Evolutionary conservation across 306 rosid genomes (phyloP), one percentile per base, ranked within the genome.

Genomic region (Castanopsis chinensis): DNA sequence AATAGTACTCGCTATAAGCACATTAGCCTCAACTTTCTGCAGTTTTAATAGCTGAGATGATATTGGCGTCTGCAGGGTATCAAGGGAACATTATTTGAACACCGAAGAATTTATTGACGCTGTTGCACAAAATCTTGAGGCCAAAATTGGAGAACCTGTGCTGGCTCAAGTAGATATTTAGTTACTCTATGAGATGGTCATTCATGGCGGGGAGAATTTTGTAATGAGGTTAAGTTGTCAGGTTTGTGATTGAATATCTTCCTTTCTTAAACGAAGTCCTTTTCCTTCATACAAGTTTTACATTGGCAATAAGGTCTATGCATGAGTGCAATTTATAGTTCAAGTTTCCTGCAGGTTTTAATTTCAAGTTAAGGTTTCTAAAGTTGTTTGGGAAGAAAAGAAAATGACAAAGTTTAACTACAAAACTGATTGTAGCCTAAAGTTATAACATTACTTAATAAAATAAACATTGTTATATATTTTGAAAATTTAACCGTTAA

Each of bases 81-180:
- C 96, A 18, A 89, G 96, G 87, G 93, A 93, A 72, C 82, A 75
- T 57, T 93, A 93, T 89, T 82, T 96, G 81, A 93, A 83, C 88
- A 93, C 99, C 0, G 93, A 90, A 86, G 98, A 93, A 75, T 96
- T 96, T 78, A 85, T 96, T 20, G 96, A 90, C 75, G 85, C 93
- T 17, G 97, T 96, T 35, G 96, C 92, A 6, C 87, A 83, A 14
- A 95, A 87, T 76, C 96, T 93, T 45, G 81, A 83, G 69, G 59
- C 35, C 65, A 91, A 90, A 82, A 90, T 93, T 82, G 86, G 9
- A n/a, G 79, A 78, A 51, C 86, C 93, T 58, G 87, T 85, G 13
- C 27, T 54, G 59, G 87, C 86, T 59, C 81, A 77, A 78, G 21
- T 57, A 20, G 19, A 69, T 56, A 35, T 15, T n/a, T 37, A 35